Base-by-base conservation (phyloP, 192 early-diverging fungal species). In the Coemansia pectinata region DNA sequence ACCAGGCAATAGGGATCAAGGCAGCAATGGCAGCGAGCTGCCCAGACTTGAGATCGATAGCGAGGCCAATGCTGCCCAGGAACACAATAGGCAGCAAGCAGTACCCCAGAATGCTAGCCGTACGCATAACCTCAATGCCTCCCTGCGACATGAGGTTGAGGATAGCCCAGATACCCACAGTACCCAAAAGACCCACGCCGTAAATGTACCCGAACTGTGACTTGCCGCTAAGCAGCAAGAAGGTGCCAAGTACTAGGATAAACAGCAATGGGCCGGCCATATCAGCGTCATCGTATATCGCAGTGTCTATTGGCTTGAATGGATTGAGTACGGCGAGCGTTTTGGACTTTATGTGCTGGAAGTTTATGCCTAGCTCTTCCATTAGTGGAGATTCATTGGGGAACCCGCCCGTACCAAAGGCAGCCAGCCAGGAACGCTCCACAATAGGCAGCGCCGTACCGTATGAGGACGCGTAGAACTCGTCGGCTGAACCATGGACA, bases 121-220 rank as follows among this genome's bases (percentile, higher is more conserved):
- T 96, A 59, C 91, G 86, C 66, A 90, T 90, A 33, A 88, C 87
- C 62, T 93, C 95, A n/a, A 98, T 87, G 21, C 95, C 95, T 14
- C 79, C 79, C 47, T 94, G 90, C 48, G 89, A 91, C 98, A 99
- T 99, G 41, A 98, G 82, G 71, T 99, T 98, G 19, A 99, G 74
- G 42, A 99, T 92, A 41, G 89, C 64, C 77, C 93, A 96, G 27
- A 99, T 88, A 5, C 91, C 91, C 7, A 91, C 63, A 42, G 92
- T 93, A 27, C 98, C 98, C 52, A 97, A 81, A 21, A 96, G 83
- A 2, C 89, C 96, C 1, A 98, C 90, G 29, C 95, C 98, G 69
- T 99, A 99, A 44, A 99, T 96, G 69, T 98, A 99, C 29, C 94
- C 95, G 86, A 99, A 99, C 77, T 98, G 93, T 45, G 89, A 86